These are phyloP conservation scores for Pezicula rhizophila DNA, from an alignment of 2,329 filamentous ascomycete species.

Conservation along the genomic window DNA sequence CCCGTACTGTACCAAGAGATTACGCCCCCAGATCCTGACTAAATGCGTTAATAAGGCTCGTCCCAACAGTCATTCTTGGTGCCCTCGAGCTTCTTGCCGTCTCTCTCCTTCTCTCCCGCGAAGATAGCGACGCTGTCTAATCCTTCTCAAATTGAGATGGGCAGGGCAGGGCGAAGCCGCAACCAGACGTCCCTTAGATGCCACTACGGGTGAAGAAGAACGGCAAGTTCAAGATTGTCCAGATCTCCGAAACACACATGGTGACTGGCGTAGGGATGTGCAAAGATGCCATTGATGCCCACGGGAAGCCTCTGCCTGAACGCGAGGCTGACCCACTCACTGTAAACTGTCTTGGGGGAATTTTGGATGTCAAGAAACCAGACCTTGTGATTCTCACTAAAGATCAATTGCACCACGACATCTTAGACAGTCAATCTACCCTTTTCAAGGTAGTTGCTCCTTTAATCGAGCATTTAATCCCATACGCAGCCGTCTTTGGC, in stretches of 20 bases:
- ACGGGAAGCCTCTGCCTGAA: slow-evolving; percentile 44
- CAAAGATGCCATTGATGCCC: slow-evolving; percentile 63
- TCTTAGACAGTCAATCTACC: slow-evolving; percentile 67
- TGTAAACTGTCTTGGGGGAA: slow-evolving; percentile 72
- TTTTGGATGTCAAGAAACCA: slow-evolving; percentile 88
- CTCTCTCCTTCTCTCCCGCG: slow-evolving; percentile 3
- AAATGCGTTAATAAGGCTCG: too few species aligned
- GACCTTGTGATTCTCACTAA: slow-evolving; percentile 85
- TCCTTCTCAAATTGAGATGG: slow-evolving; percentile 14
- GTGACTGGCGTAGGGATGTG: slow-evolving; percentile 81
- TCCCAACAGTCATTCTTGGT: too few species aligned
- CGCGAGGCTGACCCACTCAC: slow-evolving; percentile 89
- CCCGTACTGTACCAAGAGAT: too few species aligned
- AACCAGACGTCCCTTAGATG: slow-evolving; percentile 17
- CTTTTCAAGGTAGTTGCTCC: slow-evolving; percentile 86
- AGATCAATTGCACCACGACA: slow-evolving; percentile 90
- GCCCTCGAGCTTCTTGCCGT: too few species aligned
- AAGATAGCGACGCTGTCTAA: slow-evolving; percentile 15
- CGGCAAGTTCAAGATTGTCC: slow-evolving; percentile 92
- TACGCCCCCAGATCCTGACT: too few species aligned
- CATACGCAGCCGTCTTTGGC: slow-evolving; percentile 87
- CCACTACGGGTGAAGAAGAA: slow-evolving; percentile 65
- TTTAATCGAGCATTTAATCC: slow-evolving; percentile 77
- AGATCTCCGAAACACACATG: slow-evolving; percentile 86
- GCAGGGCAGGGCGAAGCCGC: slow-evolving; percentile 58